Conservation (phyloP, 164 flowering plant genomes). For the Nymphaea colorata region DNA sequence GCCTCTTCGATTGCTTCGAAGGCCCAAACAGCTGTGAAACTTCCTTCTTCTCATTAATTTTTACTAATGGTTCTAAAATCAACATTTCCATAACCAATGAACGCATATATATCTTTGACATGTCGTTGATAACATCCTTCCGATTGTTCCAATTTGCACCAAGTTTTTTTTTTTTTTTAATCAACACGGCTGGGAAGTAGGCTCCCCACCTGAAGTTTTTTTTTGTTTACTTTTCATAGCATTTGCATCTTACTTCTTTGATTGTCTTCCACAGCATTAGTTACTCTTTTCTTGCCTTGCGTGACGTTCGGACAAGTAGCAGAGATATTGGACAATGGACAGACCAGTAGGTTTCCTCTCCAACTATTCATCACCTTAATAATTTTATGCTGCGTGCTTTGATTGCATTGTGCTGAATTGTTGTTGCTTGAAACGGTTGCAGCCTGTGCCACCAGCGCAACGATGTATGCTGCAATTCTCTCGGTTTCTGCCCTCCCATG, state of each 20-base stretch:
- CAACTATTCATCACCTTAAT: no score
- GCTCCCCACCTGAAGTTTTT: no score
- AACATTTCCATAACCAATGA: no score
- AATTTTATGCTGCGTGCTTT: background rate
- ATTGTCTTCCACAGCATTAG: slow-evolving; percentile 6
- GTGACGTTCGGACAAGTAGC: slow-evolving; percentile 13
- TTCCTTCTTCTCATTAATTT: background rate
- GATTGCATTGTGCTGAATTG: background rate
- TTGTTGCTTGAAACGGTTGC: no score
- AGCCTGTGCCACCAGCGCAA: slow-evolving; percentile 24
- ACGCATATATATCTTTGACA: no score
- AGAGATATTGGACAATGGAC: slow-evolving; percentile 9
- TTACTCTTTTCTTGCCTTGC: slow-evolving; percentile 8
- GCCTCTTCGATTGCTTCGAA: background rate
- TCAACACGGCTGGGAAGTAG: no score
- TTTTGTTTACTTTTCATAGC: no score
- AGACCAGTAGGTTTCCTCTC: slow-evolving; percentile 5
- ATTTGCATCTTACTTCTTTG: background rate
- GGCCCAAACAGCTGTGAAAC: background rate
- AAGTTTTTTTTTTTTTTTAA: background rate
- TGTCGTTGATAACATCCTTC: no score
- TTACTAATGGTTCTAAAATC: background rate
- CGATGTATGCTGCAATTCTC: slow-evolving; percentile 12
- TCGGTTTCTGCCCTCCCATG: slow-evolving; percentile 17
- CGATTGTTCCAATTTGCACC: background rate